Conservation (phyloP, 2,329 filamentous ascomycete species). For the Paecilomyces formosus region DNA sequence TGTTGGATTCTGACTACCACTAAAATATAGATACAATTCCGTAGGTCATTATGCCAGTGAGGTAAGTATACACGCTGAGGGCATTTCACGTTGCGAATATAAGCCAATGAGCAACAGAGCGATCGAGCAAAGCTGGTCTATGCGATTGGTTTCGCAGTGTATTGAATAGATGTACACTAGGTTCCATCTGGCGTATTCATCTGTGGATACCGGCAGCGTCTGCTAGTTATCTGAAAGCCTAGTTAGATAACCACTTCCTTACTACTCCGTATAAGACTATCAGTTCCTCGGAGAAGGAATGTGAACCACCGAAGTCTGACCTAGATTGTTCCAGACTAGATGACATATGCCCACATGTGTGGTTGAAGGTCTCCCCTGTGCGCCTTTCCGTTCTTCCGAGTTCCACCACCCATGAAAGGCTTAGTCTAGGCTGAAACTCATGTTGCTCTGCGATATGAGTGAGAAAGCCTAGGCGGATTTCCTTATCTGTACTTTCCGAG, state of each 20-base stretch:
- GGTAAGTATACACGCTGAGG: no score
- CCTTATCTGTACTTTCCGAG: neutral
- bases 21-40: no score
- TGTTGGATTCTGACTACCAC: no score
- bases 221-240: neutral
- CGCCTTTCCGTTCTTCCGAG: neutral
- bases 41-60: no score
- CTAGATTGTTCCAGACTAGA: neutral
- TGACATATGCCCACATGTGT: no score
- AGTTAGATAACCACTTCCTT: neutral
- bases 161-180: no score
- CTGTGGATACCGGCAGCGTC: neutral
- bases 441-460: neutral
- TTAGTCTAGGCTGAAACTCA: neutral
- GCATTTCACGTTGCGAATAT: no score
- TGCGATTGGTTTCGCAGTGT: neutral
- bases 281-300: neutral
- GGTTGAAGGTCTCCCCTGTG: no score
- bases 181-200: neutral
- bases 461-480: neutral
- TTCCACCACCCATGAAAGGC: neutral
- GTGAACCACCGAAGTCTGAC: neutral
- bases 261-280: neutral
- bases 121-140: neutral
- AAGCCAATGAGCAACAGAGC: neutral